Base-by-base conservation (phyloP, 2,329 filamentous ascomycete species). In the Aspergillus novofumigatus region DNA sequence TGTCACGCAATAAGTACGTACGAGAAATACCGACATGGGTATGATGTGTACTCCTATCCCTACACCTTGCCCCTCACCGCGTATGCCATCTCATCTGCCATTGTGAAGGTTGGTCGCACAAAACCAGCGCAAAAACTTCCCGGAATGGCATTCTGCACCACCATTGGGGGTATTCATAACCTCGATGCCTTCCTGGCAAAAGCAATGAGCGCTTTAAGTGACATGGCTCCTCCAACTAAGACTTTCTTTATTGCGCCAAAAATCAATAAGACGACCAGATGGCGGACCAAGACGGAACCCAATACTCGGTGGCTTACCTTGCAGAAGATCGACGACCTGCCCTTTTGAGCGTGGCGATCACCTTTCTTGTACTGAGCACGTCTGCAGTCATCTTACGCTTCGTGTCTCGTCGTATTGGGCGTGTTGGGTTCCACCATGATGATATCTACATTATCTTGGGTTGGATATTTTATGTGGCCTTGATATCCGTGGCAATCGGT, bases 351-450 rank as follows among this genome's bases (percentile, higher is more conserved):
- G 41, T 54, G 11, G 45, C 47, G 0, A 25, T 49, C 3, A 5
- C 54, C 10, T 57, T 54, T 20, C 50, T 57, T 25, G 29, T 48
- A 11, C 52, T 57, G 14, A 52, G 54, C 28, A 54, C 52, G 3
- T n/a, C 51, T 4, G 44, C 41, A 25, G 47, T 57, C 20, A 11
- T 45, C 25, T 28, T 57, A 21, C 55, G 55, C 14, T 45, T 26
- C 23, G 28, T 48, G 10, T 57, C 55, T 2, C 49, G 50, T 20
- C 47, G 28, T 10, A 47, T 57, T 4, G 55, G 52, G 7, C 38
- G 52, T 4, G n/a, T 57, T 14, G 25, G 29, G 7, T 49, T 26
- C 11, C 45, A 48, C 25, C 50, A 52, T 28, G 55, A 57, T 49
- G 55, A 57, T 53, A 23, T 25, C 11, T 35, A 52, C 9, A 56